These are phyloP conservation scores for Triangularia verruculosa DNA, from an alignment of 2,329 filamentous ascomycete species.

Conservation along the genomic window DNA sequence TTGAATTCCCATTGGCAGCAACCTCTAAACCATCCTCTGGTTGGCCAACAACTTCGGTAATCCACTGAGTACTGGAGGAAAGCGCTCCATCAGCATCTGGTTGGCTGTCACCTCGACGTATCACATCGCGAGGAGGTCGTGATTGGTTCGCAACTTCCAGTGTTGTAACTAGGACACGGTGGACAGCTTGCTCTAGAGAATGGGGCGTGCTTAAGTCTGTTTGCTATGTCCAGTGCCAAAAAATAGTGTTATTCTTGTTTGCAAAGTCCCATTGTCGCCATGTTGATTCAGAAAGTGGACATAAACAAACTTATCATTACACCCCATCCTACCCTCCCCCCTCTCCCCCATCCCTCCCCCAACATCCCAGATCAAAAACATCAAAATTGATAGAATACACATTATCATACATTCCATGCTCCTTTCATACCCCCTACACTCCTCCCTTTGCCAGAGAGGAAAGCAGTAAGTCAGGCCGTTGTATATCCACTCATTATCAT, in stretches of 20 bases:
- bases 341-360: neutral
- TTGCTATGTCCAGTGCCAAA: neutral
- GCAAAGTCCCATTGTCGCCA: neutral
- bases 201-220: too few relatives aligned
- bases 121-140: neutral
- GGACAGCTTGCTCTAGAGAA: too few relatives aligned
- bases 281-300: neutral
- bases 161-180: neutral
- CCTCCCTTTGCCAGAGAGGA: neutral
- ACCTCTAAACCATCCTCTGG: neutral
- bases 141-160: neutral
- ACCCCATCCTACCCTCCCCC: too few relatives aligned
- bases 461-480: neutral
- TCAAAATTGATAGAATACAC: neutral
- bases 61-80: neutral
- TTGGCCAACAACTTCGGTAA: neutral
- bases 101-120: neutral
- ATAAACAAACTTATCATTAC: neutral
- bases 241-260: neutral
- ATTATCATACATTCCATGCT: conserved; percentile 3
- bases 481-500: neutral
- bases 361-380: neutral
- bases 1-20: neutral
- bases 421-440: neutral
- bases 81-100: neutral